Base-by-base conservation (phyloP, 352 stramenopile species). In the Phytophthora syringae region DNA sequence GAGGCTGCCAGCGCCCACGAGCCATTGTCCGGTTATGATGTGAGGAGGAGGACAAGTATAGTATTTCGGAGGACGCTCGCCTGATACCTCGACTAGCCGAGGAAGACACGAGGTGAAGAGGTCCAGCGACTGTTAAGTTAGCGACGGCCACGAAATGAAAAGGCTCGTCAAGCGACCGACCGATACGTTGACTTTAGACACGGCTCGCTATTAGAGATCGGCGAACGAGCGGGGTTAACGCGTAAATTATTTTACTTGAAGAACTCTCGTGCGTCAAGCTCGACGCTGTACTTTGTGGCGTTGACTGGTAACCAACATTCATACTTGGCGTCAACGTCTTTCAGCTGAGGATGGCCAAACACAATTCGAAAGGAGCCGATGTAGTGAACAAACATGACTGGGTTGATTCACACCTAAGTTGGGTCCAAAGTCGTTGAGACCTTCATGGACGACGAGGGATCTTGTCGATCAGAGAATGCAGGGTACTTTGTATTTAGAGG, bases 121-220 rank as follows among this genome's bases (percentile, higher is more conserved):
- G 30, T 51, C 39, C 27, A 60, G 37, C 21, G 21, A 54, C 58
- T 64, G 57, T 64, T 58, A 59, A 65, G 48, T 65, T 65, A 65
- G 58, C 48, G 58, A 60, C 37, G 36, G 55, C 37, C 39, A 45
- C 42, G 55, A 65, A 58, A 65, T 59, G 57, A 65, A 65, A 63
- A 56, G 45, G 18, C 37, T 57, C 34, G 56, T 45, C 56, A 56
- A 57, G 58, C 49, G 48, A 40, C 21, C 20, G 21, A 52, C 5
- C 9, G 27, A 32, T 9, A n/a, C n/a, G n/a, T 32, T 9, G 27
- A 5, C 27, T 32, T 32, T 32, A n/a, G n/a, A n/a, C n/a, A n/a
- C n/a, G n/a, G n/a, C n/a, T 63, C 34, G 55, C 32, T n/a, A 64
- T 13, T 55, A 55, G 34, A 64, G 24, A 42, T 32, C 30, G 43